These are phyloP conservation scores for Penicillium cataractarum DNA, from an alignment of 495 filamentous ascomycete species.

Conservation along the genomic window DNA sequence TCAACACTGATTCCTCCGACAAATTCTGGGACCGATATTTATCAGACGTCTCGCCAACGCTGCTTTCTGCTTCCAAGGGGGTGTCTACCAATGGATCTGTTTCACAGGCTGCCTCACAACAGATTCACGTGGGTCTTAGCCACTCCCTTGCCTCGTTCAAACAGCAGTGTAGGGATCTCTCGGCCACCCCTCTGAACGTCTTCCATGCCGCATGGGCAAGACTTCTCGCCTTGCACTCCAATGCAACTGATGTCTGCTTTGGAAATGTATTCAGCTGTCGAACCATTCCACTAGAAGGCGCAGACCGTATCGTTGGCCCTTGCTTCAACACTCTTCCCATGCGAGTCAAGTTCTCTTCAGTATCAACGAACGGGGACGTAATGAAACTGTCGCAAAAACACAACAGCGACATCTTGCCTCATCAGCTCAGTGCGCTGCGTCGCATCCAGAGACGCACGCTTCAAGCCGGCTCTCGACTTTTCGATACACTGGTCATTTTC, in stretches of 20 bases:
- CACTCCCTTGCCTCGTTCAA: slow-evolving; percentile 50
- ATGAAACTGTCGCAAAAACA: slow-evolving; percentile 54
- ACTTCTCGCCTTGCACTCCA: slow-evolving; percentile 54
- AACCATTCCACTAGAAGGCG: slow-evolving; percentile 60
- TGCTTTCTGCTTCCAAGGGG: slow-evolving; percentile 33
- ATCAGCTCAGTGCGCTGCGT: slow-evolving; percentile 72
- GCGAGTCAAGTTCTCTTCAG: slow-evolving; percentile 52
- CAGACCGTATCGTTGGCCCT: slow-evolving; percentile 73
- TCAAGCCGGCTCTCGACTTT: slow-evolving; percentile 53
- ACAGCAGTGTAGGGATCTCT: slow-evolving; percentile 49
- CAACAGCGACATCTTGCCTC: slow-evolving; percentile 59
- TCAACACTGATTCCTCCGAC: slow-evolving; percentile 46
- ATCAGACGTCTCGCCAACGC: slow-evolving; percentile 47
- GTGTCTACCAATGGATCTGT: slow-evolving; percentile 12
- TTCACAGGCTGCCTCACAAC: slow-evolving; percentile 18
- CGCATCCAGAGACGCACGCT: slow-evolving; percentile 53
- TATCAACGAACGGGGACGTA: slow-evolving; percentile 53
- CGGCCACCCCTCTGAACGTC: slow-evolving; percentile 63
- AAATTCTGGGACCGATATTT: slow-evolving; percentile 65
- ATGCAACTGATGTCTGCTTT: slow-evolving; percentile 72
- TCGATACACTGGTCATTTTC: slow-evolving; percentile 77
- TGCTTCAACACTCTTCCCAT: slow-evolving; percentile 86
- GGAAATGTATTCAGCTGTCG: slow-evolving; percentile 79
- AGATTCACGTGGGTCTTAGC: slow-evolving; percentile 25
- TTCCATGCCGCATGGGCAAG: slow-evolving; percentile 71